Percentiles rank a stretch among this genome's conserved stretches.
Evolutionary conservation across 148 eudicot species (phyloP).

Genomic region (Euryodendron excelsum): DNA sequence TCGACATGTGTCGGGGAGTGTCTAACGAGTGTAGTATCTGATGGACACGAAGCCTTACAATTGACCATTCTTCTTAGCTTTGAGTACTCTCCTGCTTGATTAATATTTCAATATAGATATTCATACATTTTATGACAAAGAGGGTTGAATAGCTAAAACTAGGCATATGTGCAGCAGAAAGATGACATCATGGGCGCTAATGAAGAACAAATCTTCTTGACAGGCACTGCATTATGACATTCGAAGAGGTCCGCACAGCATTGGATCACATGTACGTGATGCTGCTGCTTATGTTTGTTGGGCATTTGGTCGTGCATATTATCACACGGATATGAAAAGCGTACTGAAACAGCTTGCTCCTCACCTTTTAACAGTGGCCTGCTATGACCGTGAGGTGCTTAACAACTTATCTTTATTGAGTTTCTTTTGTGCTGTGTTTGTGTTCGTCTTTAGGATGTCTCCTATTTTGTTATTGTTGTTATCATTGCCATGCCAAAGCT

Average conservation of each 20-base stretch:
- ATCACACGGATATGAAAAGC: constrained; percentile 71
- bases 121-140: background rate
- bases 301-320: constrained; percentile 99
- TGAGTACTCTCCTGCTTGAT: background rate
- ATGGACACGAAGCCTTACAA: no score
- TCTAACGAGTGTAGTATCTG: no score
- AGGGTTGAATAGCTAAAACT: background rate
- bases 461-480: background rate
- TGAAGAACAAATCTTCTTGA: background rate
- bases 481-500: background rate
- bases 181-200: background rate
- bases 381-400: constrained; percentile 97
- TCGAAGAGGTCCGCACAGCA: constrained; percentile 97
- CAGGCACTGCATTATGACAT: constrained; percentile 94
- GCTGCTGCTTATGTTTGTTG: constrained; percentile 99
- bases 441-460: background rate
- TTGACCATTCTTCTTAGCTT: background rate
- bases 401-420: background rate
- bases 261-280: constrained; percentile 99
- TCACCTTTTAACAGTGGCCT: constrained; percentile 85
- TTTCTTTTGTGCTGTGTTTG: constrained; percentile 18
- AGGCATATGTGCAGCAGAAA: background rate
- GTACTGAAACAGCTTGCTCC: constrained; percentile 84
- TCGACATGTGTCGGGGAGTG: no score
- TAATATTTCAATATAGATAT: background rate